Evolutionary conservation across 1,139 yeast species (phyloP).

Genomic region (Geotrichum fermentans): DNA sequence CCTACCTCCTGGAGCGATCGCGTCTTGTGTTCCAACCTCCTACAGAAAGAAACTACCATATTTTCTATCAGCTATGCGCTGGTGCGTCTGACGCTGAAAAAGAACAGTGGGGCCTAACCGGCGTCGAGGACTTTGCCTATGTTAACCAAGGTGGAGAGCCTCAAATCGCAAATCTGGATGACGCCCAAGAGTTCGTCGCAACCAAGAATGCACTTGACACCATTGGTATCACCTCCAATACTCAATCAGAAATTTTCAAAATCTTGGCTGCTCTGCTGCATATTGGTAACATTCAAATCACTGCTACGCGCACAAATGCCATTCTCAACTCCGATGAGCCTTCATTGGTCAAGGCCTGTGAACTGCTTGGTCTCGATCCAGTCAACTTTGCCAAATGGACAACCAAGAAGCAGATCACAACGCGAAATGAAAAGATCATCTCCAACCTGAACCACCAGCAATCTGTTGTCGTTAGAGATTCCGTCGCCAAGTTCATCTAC

Average conservation of each 20-base stretch:
- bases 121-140: constrained; percentile 67
- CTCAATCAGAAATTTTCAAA: constrained; percentile 67
- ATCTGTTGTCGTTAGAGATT: constrained; percentile 89
- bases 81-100: constrained; percentile 67
- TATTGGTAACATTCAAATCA: constrained; percentile 86
- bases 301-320: constrained; percentile 83
- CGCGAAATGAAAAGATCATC: constrained; percentile 88
- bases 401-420: constrained; percentile 83
- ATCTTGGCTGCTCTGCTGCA: constrained; percentile 86
- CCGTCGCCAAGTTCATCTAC: constrained; percentile 90
- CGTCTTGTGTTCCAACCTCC: constrained; percentile 90
- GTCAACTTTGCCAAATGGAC: constrained; percentile 81
- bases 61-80: constrained; percentile 82
- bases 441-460: constrained; percentile 80
- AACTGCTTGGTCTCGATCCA: constrained; percentile 77
- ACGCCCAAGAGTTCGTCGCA: constrained; percentile 64
- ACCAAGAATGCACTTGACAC: constrained; percentile 72
- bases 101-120: constrained; percentile 49
- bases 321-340: constrained; percentile 82
- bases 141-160: constrained; percentile 88
- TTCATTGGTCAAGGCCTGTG: constrained; percentile 74
- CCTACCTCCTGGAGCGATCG: constrained; percentile 87
- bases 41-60: constrained; percentile 88
- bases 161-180: constrained; percentile 73
- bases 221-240: constrained; percentile 62